Conservation (phyloP, 1,284 basidiomycete genomes). For the Ustilago xerochloae region DNA sequence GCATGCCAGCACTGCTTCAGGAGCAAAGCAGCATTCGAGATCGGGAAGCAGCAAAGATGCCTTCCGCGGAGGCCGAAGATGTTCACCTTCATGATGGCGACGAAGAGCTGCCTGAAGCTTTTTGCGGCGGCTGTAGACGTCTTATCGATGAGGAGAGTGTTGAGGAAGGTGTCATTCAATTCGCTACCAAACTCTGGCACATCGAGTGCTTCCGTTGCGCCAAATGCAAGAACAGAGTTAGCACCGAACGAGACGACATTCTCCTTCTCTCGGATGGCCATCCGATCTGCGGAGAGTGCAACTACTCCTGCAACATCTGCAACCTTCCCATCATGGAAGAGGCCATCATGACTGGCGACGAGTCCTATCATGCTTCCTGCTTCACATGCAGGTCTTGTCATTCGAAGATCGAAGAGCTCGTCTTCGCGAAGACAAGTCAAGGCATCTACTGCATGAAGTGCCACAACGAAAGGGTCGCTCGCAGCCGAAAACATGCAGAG, state of each 20-base stretch:
- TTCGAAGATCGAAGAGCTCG: conserved; percentile 93
- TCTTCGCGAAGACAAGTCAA: conserved; percentile 97
- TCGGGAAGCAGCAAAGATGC: not conserved
- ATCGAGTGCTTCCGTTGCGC: conserved; percentile 57
- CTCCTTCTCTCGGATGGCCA: conserved; percentile 94
- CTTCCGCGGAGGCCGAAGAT: conserved; percentile 9
- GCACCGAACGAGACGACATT: conserved; percentile 87
- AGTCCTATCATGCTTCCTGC: conserved; percentile 97
- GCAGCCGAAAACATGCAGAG: conserved; percentile 88
- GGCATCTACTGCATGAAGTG: conserved; percentile 99
- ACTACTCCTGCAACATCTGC: conserved; percentile 75
- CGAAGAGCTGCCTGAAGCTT: conserved; percentile 54
- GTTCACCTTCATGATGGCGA: conserved; percentile 19
- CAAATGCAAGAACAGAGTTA: conserved; percentile 72
- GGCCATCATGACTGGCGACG: conserved; percentile 74
- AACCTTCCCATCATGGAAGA: conserved; percentile 51
- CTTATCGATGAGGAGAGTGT: conserved; percentile 60
- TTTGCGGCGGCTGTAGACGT: conserved; percentile 59
- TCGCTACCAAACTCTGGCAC: conserved; percentile 63
- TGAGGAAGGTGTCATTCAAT: conserved; percentile 60
- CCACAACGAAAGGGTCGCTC: conserved; percentile 94
- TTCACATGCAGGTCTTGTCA: conserved; percentile 97
- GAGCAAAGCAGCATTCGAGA: conserved; percentile 9
- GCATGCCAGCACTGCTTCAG: conserved; percentile 37
- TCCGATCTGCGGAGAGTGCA: conserved; percentile 95